Conservation (phyloP, 108 stramenopile genomes). For the Conticribra guillardii region DNA sequence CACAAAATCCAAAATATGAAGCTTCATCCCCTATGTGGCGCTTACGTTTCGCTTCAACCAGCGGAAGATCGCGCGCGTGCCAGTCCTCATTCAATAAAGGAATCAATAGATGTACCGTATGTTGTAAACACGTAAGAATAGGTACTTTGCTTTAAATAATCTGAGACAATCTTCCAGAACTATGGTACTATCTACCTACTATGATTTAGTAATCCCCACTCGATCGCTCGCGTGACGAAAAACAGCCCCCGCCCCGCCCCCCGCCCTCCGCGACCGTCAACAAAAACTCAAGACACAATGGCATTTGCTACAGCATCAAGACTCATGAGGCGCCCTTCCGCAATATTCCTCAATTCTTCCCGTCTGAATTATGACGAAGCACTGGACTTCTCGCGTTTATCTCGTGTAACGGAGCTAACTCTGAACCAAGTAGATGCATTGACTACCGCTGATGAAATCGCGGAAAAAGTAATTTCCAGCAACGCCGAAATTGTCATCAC, state of each 20-base stretch:
- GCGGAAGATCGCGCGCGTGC: too few relatives aligned
- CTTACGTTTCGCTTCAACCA: too few relatives aligned
- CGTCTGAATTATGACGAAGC: slow-evolving; percentile 79
- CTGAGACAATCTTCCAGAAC: too few relatives aligned
- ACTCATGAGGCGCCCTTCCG: slow-evolving; percentile 51
- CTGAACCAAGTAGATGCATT: slow-evolving; percentile 65
- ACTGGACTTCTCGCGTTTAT: slow-evolving; percentile 63
- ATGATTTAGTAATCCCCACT: too few relatives aligned
- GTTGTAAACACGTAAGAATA: too few relatives aligned
- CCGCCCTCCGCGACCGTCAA: not conserved
- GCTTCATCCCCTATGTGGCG: too few relatives aligned
- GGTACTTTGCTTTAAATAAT: too few relatives aligned
- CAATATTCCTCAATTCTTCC: slow-evolving; percentile 74
- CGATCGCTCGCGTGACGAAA: not conserved
- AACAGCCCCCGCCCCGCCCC: too few relatives aligned
- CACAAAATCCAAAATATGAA: too few relatives aligned
- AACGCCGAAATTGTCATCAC: slow-evolving; percentile 82
- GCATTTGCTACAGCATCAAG: not conserved
- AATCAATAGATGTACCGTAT: too few relatives aligned
- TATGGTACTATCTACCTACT: too few relatives aligned
- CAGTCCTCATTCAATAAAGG: too few relatives aligned
- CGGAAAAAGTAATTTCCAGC: slow-evolving; percentile 57
- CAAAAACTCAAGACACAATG: not conserved
- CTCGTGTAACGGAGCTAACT: slow-evolving; percentile 50
- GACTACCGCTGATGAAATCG: slow-evolving; percentile 65